Conservation (phyloP, 2,329 filamentous ascomycete genomes). For the Botrytis aclada region DNA sequence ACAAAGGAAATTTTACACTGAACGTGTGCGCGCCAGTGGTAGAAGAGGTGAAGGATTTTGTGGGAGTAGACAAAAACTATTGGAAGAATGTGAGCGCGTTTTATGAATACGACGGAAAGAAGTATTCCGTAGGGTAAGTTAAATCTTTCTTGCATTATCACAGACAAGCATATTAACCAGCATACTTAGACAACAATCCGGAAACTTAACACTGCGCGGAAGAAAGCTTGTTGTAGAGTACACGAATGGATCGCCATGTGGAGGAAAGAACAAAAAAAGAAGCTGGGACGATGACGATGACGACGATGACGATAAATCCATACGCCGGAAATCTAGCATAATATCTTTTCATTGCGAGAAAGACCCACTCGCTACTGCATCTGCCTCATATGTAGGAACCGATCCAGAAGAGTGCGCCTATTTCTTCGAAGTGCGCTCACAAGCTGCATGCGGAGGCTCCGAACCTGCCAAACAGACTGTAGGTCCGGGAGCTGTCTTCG, state of each 20-base stretch:
- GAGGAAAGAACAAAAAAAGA: constrained; percentile 42
- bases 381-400: constrained; percentile 76
- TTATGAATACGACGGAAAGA: constrained; percentile 63
- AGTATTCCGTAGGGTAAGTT: constrained; percentile 72
- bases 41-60: constrained; percentile 58
- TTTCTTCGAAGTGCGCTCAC: constrained; percentile 88
- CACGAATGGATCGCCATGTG: constrained; percentile 72
- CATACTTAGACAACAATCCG: constrained; percentile 26
- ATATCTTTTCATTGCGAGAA: constrained; percentile 93
- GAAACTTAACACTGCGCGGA: constrained; percentile 56
- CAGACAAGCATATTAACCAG: constrained; percentile 9
- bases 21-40: constrained; percentile 80
- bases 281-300: constrained; percentile 39
- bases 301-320: constrained; percentile 28
- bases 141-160: not conserved
- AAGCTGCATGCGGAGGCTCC: constrained; percentile 69
- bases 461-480: constrained; percentile 69
- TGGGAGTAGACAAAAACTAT: constrained; percentile 57
- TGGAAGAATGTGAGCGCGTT: constrained; percentile 78
- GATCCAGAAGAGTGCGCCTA: constrained; percentile 91
- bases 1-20: constrained; percentile 76
- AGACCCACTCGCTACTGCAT: constrained; percentile 68
- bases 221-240: constrained; percentile 77
- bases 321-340: constrained; percentile 70
- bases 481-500: constrained; percentile 75